Conservation (phyloP, 2,329 filamentous ascomycete species). For the Epichloe coenophiala region DNA sequence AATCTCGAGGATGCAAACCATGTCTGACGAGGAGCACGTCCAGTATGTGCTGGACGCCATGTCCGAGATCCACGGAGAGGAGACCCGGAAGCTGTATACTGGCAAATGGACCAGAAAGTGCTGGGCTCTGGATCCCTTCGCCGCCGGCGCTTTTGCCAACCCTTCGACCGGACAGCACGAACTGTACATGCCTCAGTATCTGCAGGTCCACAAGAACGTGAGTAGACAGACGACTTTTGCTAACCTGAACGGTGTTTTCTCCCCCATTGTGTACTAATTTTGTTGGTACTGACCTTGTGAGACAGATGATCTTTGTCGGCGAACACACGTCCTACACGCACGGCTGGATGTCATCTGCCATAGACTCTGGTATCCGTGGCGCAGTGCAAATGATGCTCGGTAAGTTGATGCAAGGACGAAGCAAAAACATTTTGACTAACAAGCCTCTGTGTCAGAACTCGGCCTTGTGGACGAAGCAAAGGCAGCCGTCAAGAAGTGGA, state of each 20-base stretch:
- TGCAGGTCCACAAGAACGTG: conserved; percentile 48
- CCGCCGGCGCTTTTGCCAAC: conserved; percentile 48
- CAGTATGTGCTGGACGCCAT: conserved; percentile 50
- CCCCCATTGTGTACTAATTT: not conserved
- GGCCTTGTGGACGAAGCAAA: conserved; percentile 59
- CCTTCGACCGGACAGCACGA: conserved; percentile 53
- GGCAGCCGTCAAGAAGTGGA: conserved; percentile 49
- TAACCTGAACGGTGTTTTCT: not conserved
- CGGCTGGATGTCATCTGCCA: conserved; percentile 53
- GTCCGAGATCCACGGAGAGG: conserved; percentile 50
- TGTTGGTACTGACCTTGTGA: not conserved
- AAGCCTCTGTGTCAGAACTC: conserved; percentile 25
- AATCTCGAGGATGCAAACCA: conserved; percentile 25
- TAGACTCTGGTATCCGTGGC: conserved; percentile 54
- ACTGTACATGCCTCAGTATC: conserved; percentile 59
- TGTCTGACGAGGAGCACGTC: conserved; percentile 45
- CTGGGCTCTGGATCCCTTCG: conserved; percentile 49
- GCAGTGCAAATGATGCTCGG: conserved; percentile 48
- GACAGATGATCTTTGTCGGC: conserved; percentile 49
- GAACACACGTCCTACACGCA: conserved; percentile 62
- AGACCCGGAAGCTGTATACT: conserved; percentile 48
- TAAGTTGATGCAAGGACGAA: conserved; percentile 1
- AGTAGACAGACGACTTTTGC: conserved; percentile 6
- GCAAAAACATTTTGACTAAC: not conserved
- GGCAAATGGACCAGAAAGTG: conserved; percentile 51